Conservation (phyloP, 352 stramenopile genomes). For the Pythium graminicola region DNA sequence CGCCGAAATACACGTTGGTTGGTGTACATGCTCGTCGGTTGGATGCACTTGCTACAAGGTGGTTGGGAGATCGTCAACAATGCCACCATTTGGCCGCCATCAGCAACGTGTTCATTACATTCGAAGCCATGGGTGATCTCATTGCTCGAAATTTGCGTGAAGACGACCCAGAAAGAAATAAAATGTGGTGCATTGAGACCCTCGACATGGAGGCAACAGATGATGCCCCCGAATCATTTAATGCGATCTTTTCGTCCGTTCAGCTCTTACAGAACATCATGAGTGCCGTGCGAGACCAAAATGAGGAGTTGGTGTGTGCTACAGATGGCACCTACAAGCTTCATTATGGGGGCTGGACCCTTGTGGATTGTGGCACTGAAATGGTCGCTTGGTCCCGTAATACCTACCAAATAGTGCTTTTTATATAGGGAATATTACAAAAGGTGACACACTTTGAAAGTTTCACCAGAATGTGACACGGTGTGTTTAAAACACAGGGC, state of each 20-base stretch:
- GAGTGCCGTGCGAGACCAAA: neutral
- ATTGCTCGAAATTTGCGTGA: neutral
- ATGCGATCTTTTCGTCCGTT: conserved; percentile 6
- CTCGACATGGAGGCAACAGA: neutral
- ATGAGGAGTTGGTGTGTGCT: neutral
- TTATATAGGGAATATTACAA: neutral
- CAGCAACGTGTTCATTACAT: neutral
- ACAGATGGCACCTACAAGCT: conserved; percentile 13
- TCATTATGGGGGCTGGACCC: conserved; percentile 6
- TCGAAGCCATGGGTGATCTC: neutral
- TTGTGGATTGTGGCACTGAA: conserved; percentile 3
- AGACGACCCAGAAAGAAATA: too few relatives aligned
- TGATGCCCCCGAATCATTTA: neutral
- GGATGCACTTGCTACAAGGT: too few relatives aligned
- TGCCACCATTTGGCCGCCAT: conserved; percentile 1
- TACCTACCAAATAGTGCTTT: too few relatives aligned
- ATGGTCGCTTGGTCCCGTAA: neutral
- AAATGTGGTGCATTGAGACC: too few relatives aligned
- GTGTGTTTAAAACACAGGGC: neutral
- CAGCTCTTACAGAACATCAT: conserved; percentile 3
- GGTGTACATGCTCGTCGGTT: too few relatives aligned
- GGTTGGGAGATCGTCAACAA: neutral
- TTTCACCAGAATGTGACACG: neutral
- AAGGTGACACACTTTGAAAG: neutral
- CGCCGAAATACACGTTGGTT: too few relatives aligned